Base-by-base conservation (phyloP, 805 yeast genomes). In the Alloascoidea hylecoeti region DNA sequence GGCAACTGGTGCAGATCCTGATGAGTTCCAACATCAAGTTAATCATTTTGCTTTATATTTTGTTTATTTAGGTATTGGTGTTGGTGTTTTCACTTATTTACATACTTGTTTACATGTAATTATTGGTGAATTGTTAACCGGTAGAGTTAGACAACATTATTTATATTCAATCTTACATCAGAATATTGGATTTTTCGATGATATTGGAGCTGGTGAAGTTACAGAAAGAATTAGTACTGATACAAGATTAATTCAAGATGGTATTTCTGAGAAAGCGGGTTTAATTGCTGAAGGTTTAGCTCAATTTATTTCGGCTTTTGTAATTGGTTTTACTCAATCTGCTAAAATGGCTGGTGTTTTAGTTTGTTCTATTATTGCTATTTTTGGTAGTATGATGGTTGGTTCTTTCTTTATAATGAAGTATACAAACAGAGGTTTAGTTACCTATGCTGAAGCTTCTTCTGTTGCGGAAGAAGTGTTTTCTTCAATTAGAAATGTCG, bases 401-500 rank as follows among this genome's bases (percentile, higher is more conserved):
- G 13, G 32, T 18, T 34, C 36, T 16, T 5, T n/a, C 9, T 34
- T 34, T 34, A 34, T 34, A 5, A 18, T 34, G 5, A 34, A 34
- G 15, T 34, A 34, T 14, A 18, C 17, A 9, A 34, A 34, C 6
- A 17, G 5, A n/a, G 15, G 36, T 34, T 14, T 34, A 5, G 36
- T 9, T 14, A 6, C 9, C 15, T 34, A 34, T 34, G 18, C 36
- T n/a, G 12, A 16, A 16, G 36, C 36, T 5, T 15, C 45, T 16
- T 46, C 58, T 6, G 46, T 61, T 15, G 68, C 68, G 14, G 68
- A 61, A 42, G 67, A 61, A 44, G 53, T 58, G 5, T 39, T 61
- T n/a, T 49, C 61, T n/a, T 53, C 65, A 4, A 54, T 60, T 15
- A 55, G 66, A 35, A 62, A 57, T 38, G 60, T 63, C 2, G 56